A percentile compares a stretch with the other conserved stretches of the same genome.
Evolutionary conservation across 23 red algal species (phyloP).

Genomic region (Gracilaria vermiculophylla): DNA sequence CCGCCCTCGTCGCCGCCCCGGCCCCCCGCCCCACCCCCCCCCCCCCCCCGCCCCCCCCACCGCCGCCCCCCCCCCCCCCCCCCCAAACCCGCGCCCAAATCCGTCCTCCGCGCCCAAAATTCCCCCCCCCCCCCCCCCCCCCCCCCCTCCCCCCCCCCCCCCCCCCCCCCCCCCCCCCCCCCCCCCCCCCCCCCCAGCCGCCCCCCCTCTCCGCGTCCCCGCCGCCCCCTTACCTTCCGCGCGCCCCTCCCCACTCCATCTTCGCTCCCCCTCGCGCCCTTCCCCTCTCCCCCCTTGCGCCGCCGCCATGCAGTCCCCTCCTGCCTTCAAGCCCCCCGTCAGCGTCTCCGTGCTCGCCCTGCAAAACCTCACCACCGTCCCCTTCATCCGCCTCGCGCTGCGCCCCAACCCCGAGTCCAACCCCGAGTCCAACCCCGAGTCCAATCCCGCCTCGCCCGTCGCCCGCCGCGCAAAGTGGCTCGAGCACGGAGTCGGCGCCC

Average conservation of each 20-base stretch:
- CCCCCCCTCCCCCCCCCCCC: too few species aligned
- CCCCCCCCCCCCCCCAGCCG: background rate
- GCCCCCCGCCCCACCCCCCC: too few species aligned
- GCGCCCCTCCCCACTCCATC: background rate
- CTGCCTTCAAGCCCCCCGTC: constrained; percentile 11
- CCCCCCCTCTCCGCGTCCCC: background rate
- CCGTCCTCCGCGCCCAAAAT: too few species aligned
- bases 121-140: too few species aligned
- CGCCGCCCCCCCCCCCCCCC: too few species aligned
- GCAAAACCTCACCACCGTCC: constrained; percentile 32
- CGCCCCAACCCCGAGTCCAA: background rate
- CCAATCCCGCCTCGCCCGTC: background rate
- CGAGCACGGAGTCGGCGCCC: constrained; percentile 44
- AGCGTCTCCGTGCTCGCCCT: constrained; percentile 44
- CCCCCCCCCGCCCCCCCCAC: too few species aligned
- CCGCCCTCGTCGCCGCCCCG: background rate
- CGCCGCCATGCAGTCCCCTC: constrained; percentile 6
- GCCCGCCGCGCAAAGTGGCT: constrained; percentile 36
- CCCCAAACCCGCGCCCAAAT: too few species aligned
- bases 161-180: too few species aligned
- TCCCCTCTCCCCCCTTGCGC: background rate
- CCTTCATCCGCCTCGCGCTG: constrained; percentile 27
- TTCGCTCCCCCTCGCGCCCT: too few species aligned
- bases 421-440: constrained; percentile 2
- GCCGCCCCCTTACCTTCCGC: background rate